Base-by-base conservation (phyloP, 768 basidiomycete species). In the Sporobolomyces phaffii region DNA sequence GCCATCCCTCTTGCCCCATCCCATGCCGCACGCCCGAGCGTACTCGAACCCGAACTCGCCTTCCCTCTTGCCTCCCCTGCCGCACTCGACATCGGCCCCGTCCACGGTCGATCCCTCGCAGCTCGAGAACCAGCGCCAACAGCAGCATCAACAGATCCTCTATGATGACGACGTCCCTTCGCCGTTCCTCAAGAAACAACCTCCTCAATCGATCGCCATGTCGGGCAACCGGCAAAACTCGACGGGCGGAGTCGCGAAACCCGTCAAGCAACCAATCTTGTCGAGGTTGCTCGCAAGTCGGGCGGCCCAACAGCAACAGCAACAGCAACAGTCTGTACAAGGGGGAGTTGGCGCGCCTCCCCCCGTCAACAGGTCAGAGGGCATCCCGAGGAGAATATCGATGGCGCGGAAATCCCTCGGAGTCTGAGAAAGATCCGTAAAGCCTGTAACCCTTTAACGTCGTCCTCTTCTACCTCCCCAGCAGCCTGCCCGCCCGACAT, bases 101-200 rank as follows among this genome's bases (percentile, higher is more conserved):
- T 49, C 51, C 18, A 31, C 64, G 5, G 40, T 56, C 54, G 40
- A 50, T 48, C 62, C 62, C 5, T 48, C 43, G 11, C 33, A 44
- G 14, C 40, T 47, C 29, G 14, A 47, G 29, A 36, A 15, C 29
- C 18, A 33, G 31, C 50, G 50, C 22, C 43, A 33, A 13, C 41
- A 54, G 44, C 58, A 45, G 28, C 18, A 7, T 26, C 36, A 24
- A 24, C 62, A 15, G 26, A 26, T 48, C 15, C 26, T 59, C 17
- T 64, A 64, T 53, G 60, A 54, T 26, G 70, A 72, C 60, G 70
- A 72, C 49, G 43, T 72, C 34, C 70, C 70, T 11, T 61, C 58
- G 1, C 70, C 70, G 2, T 72, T 68, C 60, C 38, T 72, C 15
- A 72, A 72, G 60, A 72, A 72, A 47, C 57, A n/a, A n/a, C n/a